phyloP scores from a whole-genome alignment of 495 filamentous ascomycete species.

The Aspergillus bertholletiae region DNA sequence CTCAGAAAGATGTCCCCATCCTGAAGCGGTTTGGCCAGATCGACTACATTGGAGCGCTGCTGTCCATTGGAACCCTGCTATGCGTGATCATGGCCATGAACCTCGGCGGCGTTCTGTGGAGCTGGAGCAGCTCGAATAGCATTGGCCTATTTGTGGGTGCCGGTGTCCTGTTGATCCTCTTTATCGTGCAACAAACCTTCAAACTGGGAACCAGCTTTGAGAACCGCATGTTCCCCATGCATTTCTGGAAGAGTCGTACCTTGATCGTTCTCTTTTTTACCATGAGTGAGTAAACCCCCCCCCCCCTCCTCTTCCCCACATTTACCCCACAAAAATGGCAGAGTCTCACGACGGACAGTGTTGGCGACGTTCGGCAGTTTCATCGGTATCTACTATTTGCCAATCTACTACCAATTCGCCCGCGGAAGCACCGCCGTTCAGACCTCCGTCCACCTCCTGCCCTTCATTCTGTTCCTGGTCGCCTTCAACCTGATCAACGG shows the following conservation, averaged over 20 bases:
- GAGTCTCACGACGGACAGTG: no score
- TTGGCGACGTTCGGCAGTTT: conserved; percentile 14
- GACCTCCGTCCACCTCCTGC: conserved; percentile 35
- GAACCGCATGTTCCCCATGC: conserved; percentile 51
- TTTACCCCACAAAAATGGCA: no score
- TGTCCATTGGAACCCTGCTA: conserved; percentile 39
- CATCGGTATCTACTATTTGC: conserved; percentile 41
- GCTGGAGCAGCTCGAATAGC: conserved; percentile 48
- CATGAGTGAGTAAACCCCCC: no score
- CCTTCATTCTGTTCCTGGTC: conserved; percentile 4
- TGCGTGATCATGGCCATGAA: conserved; percentile 49
- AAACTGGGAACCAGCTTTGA: conserved; percentile 43
- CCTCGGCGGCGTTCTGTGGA: conserved; percentile 52
- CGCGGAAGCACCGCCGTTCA: conserved; percentile 27
- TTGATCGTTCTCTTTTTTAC: not conserved
- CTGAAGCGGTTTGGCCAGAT: conserved; percentile 33
- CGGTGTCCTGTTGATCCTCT: conserved; percentile 47
- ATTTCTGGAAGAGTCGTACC: conserved; percentile 24
- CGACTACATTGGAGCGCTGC: conserved; percentile 27
- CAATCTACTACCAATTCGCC: conserved; percentile 6
- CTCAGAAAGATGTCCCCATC: conserved; percentile 34
- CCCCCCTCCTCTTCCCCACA: no score
- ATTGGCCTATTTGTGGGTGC: conserved; percentile 53
- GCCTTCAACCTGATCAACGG: not conserved
- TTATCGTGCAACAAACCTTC: conserved; percentile 50